Percentiles rank a stretch among this genome's conserved stretches.
These are phyloP conservation scores for Talaromyces borbonicus DNA, from an alignment of 495 filamentous ascomycete species.

Conservation along the genomic window DNA sequence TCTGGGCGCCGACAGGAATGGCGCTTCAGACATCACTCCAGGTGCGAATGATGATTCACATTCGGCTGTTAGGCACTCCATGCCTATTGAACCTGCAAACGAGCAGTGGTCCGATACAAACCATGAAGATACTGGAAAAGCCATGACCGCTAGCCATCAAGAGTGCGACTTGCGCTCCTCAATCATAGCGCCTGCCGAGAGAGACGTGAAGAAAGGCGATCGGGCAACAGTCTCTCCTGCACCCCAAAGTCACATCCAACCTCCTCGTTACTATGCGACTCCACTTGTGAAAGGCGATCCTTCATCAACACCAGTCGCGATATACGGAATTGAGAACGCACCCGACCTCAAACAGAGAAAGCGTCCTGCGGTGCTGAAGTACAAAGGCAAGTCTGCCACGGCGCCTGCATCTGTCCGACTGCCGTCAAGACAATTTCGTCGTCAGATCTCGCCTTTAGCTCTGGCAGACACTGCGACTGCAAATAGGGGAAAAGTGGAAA, in stretches of 20 bases:
- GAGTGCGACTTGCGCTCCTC: constrained; percentile 1
- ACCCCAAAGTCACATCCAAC: not conserved
- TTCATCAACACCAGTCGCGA: constrained; percentile 25
- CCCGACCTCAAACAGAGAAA: not conserved
- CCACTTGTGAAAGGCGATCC: constrained; percentile 23
- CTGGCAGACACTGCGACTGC: not conserved
- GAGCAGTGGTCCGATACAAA: not conserved
- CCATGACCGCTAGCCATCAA: too few relatives aligned
- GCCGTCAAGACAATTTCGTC: constrained; percentile 21
- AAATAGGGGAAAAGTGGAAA: not conserved
- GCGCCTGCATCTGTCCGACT: constrained; percentile 17
- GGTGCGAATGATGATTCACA: not conserved
- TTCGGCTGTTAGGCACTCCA: too few relatives aligned
- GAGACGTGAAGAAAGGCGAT: not conserved
- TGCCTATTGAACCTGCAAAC: not conserved
- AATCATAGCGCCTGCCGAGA: not conserved
- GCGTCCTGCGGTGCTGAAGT: not conserved
- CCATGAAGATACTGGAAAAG: not conserved
- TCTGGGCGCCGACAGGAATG: too few relatives aligned
- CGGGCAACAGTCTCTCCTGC: not conserved
- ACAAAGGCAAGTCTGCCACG: not conserved
- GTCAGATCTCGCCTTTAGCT: not conserved
- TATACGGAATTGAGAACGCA: constrained; percentile 30
- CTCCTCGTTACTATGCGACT: constrained; percentile 32
- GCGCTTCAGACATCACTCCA: not conserved